Base-by-base conservation (phyloP, 345 rosid genomes). In the Boechera stricta region DNA sequence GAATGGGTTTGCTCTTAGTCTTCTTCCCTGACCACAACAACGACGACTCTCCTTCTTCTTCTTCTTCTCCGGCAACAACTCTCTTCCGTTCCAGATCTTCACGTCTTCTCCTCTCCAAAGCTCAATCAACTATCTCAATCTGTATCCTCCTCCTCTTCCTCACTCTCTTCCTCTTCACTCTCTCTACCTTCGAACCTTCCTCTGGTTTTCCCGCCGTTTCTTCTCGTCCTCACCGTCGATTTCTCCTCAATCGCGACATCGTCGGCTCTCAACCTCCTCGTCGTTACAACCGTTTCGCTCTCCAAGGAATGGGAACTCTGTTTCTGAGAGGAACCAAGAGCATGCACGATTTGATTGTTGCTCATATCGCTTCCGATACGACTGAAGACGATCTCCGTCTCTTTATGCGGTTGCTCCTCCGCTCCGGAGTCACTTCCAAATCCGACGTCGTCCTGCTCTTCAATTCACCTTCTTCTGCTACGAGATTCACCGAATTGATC, bases 161-260 rank as follows among this genome's bases (percentile, higher is more conserved):
- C 44, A 86, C 96, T 10, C 90, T 94, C 66, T 90, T 92, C 47
- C 83, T 92, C 79, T 94, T 94, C 79, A 84, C 97, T 49, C 91
- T 94, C 84, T 90, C 99, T 59, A 90, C 98, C 39, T 90, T 94
- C 77, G 98, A 94, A 21, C 93, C 92, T 65, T 64, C 81, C 24
- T 68, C 77, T 39, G 72, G 56, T 15, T 72, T 66, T 72, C 81
- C 77, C 71, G 26, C 71, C 28, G 75, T 77, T 44, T 33, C 71
- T 63, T 21, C 70, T 8, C 75, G 4, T n/a, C 49, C 81, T 1
- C 74, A 69, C 74, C 82, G 82, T 68, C 78, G 82, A 1, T 79
- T 73, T 4, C 82, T 79, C 52, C 82, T 79, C 55, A 53, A 62
- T 2, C 78, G 82, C 70, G 78, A 79, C 5, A 47, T 73, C 63